These are phyloP conservation scores for Cytidiella melzeri DNA, from an alignment of 768 basidiomycete genomes.

Conservation along the genomic window DNA sequence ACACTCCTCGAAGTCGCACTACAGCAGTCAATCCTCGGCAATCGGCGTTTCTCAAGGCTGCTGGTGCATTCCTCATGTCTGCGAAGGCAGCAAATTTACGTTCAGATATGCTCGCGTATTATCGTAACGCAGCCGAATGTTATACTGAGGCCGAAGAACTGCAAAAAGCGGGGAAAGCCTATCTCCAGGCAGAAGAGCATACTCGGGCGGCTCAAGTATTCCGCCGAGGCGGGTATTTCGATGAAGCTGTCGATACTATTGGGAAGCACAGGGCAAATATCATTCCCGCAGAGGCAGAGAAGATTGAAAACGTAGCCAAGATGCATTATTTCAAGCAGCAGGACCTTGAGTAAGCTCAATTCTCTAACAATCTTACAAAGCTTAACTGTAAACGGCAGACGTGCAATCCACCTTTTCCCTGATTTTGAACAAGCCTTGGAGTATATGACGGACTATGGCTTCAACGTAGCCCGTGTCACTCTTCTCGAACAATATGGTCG, in stretches of 20 bases:
- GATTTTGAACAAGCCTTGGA: constrained; percentile 47
- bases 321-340: constrained; percentile 33
- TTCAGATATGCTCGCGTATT: constrained; percentile 4
- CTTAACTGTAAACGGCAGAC: constrained; percentile 35
- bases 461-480: constrained; percentile 42
- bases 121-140: constrained; percentile 18
- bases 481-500: constrained; percentile 38
- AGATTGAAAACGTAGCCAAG: constrained; percentile 38
- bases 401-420: constrained; percentile 41
- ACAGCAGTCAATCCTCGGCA: background rate
- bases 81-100: background rate
- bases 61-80: constrained; percentile 9
- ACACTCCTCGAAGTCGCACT: constrained; percentile 25
- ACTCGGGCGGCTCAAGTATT: constrained; percentile 40
- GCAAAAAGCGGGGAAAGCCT: constrained; percentile 39
- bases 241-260: constrained; percentile 47
- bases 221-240: constrained; percentile 43
- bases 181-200: constrained; percentile 37
- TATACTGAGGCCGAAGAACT: constrained; percentile 22
- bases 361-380: too few relatives aligned
- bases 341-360: constrained; percentile 27
- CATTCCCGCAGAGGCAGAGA: constrained; percentile 21
- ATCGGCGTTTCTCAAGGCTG: constrained; percentile 5
- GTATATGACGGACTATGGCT: constrained; percentile 47
- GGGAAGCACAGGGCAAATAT: constrained; percentile 28